These are phyloP conservation scores for Bassia scoparia DNA, from an alignment of 148 eudicot genomes.

Conservation along the genomic window DNA sequence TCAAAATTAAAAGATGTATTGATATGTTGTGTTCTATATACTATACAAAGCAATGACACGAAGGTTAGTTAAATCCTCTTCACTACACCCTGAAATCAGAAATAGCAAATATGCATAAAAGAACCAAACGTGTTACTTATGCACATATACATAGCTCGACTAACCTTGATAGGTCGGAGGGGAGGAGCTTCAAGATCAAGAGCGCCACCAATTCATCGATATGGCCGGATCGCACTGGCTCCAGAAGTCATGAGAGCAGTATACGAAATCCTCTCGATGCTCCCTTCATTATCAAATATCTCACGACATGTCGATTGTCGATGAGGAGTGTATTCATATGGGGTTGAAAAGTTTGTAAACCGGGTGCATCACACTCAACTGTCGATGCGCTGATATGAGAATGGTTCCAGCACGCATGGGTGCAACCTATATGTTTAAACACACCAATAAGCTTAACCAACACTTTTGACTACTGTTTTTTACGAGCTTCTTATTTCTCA, in stretches of 20 bases:
- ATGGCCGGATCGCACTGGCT: conserved; percentile 26
- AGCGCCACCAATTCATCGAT: conserved; percentile 37
- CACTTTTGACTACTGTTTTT: no score
- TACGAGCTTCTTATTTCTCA: no score
- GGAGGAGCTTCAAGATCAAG: conserved; percentile 39
- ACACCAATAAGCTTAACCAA: no score
- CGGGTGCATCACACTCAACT: conserved; percentile 46
- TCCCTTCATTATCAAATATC: conserved; percentile 26
- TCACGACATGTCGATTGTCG: conserved; percentile 32
- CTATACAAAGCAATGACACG: no score
- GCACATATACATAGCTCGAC: neutral
- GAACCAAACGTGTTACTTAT: no score
- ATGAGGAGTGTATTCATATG: conserved; percentile 35
- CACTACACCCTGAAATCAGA: no score
- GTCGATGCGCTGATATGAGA: conserved; percentile 40
- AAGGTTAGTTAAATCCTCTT: no score
- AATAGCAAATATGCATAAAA: no score
- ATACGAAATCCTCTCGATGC: conserved; percentile 28
- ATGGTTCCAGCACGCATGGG: conserved; percentile 45
- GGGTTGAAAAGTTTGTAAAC: conserved; percentile 38
- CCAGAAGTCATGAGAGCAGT: no score
- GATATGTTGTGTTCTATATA: no score
- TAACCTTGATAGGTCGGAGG: conserved; percentile 40
- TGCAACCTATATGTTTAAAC: conserved; percentile 24
- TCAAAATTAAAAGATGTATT: no score